A percentile compares a stretch with the other conserved stretches of the same genome.
Conservation (phyloP, 1,284 basidiomycete species). For the Agaricales sp. region DNA sequence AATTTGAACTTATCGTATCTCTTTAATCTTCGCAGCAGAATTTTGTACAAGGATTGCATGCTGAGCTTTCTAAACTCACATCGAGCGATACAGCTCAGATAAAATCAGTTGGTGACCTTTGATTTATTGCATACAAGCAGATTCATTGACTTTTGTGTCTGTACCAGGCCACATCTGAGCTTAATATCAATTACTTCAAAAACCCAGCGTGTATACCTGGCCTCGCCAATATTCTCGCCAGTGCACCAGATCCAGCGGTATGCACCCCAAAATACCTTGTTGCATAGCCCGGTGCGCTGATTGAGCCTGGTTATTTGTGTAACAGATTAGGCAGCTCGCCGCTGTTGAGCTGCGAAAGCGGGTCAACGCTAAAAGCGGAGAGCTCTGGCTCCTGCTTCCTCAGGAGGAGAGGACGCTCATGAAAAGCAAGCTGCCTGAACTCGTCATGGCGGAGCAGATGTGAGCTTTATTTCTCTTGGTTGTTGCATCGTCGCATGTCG, state of each 20-base stretch:
- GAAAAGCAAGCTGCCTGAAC: constrained; percentile 76
- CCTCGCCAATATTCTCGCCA: constrained; percentile 82
- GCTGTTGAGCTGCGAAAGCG: constrained; percentile 98
- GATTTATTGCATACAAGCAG: constrained; percentile 11
- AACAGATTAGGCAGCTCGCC: constrained; percentile 89
- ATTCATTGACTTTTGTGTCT: neutral
- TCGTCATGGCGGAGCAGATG: constrained; percentile 75
- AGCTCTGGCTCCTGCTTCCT: constrained; percentile 74
- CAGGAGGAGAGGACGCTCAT: constrained; percentile 72
- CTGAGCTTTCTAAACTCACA: constrained; percentile 76
- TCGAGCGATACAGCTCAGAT: constrained; percentile 81
- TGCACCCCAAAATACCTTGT: constrained; percentile 10
- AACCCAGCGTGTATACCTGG: constrained; percentile 85
- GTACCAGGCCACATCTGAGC: constrained; percentile 76
- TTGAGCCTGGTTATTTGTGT: constrained; percentile 6
- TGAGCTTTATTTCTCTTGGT: constrained; percentile 27
- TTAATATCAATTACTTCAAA: constrained; percentile 92
- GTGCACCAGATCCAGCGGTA: constrained; percentile 68
- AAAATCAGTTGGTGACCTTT: constrained; percentile 62
- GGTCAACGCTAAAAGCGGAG: constrained; percentile 70
- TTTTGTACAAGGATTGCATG: constrained; percentile 73
- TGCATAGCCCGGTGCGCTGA: constrained; percentile 8
- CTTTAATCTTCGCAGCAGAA: constrained; percentile 30
- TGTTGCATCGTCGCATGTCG: too few species aligned
- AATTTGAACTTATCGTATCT: constrained; percentile 3